These are phyloP conservation scores for Arthroderma uncinatum DNA, from an alignment of 2,329 filamentous ascomycete species.

Conservation along the genomic window DNA sequence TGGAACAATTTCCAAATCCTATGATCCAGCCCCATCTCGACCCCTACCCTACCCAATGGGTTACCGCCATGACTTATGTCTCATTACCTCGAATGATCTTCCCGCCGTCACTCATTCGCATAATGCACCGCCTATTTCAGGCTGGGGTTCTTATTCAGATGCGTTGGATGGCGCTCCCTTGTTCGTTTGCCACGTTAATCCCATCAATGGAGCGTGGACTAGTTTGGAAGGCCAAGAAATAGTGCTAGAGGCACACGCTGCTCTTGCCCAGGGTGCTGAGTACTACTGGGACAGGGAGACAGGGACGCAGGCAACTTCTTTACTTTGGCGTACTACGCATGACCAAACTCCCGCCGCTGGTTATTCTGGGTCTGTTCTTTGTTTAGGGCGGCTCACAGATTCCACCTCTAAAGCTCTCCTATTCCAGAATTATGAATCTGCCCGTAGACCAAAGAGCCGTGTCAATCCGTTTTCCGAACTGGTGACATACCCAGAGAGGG, in stretches of 20 bases:
- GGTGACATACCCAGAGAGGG: neutral
- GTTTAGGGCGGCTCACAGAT: constrained; percentile 1
- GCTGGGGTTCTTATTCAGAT: constrained; percentile 8
- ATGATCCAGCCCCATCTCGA: constrained; percentile 6
- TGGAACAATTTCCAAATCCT: constrained; percentile 8
- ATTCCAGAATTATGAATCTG: constrained; percentile 7
- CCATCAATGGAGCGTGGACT: neutral
- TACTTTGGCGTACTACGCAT: constrained; percentile 6
- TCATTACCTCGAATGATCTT: constrained; percentile 6
- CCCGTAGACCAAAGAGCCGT: neutral
- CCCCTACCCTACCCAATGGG: constrained; percentile 8
- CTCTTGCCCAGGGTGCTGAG: constrained; percentile 2
- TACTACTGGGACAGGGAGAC: constrained; percentile 10
- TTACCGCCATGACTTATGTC: constrained; percentile 10
- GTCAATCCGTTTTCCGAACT: neutral
- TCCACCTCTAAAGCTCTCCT: neutral
- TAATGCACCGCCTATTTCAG: constrained; percentile 1
- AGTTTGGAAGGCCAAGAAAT: neutral
- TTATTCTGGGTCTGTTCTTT: constrained; percentile 7
- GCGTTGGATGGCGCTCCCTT: constrained; percentile 9
- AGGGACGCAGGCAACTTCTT: neutral
- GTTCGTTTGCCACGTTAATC: constrained; percentile 5
- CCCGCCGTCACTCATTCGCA: neutral
- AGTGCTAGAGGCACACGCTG: neutral
- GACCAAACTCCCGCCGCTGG: neutral